phyloP scores from a whole-genome alignment of 140 eudicot genomes.

The Erigeron philadelphicus region DNA sequence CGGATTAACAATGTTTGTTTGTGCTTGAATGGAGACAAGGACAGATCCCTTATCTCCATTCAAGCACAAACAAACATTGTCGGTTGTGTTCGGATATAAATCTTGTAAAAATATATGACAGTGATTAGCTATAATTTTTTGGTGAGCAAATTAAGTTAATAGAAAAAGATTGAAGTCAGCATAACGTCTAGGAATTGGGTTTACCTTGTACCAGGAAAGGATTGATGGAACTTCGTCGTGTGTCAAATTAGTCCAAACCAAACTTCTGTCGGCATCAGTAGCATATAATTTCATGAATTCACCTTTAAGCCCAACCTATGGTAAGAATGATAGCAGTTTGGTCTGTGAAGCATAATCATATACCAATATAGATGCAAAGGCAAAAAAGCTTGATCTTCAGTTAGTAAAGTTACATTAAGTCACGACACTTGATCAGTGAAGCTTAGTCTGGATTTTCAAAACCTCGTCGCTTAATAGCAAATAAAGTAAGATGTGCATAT shows the following conservation, averaged over 20 bases:
- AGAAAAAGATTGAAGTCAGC: no score
- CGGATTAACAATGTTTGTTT: not conserved
- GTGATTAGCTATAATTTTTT: no score
- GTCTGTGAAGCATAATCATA: slow-evolving; percentile 20
- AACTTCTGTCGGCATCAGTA: slow-evolving; percentile 32
- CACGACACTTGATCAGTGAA: no score
- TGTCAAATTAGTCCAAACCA: slow-evolving; percentile 56
- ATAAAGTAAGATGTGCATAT: no score
- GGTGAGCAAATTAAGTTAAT: no score
- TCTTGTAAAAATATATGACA: no score
- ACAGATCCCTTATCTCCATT: no score
- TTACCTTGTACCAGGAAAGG: slow-evolving; percentile 94
- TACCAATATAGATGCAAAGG: slow-evolving; percentile 11
- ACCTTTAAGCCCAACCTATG: slow-evolving; percentile 84
- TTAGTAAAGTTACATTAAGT: no score
- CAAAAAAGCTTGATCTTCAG: not conserved
- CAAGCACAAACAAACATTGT: no score
- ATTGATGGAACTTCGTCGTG: slow-evolving; percentile 45
- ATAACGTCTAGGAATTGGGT: not conserved
- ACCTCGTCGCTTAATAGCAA: no score
- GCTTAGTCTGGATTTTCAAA: no score
- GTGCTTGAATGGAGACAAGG: not conserved
- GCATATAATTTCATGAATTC: slow-evolving; percentile 51
- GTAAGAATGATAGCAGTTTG: slow-evolving; percentile 13
- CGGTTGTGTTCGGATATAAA: no score